Evolutionary conservation across 2,329 filamentous ascomycete species (phyloP).

Genomic region (Xylariales sp.): DNA sequence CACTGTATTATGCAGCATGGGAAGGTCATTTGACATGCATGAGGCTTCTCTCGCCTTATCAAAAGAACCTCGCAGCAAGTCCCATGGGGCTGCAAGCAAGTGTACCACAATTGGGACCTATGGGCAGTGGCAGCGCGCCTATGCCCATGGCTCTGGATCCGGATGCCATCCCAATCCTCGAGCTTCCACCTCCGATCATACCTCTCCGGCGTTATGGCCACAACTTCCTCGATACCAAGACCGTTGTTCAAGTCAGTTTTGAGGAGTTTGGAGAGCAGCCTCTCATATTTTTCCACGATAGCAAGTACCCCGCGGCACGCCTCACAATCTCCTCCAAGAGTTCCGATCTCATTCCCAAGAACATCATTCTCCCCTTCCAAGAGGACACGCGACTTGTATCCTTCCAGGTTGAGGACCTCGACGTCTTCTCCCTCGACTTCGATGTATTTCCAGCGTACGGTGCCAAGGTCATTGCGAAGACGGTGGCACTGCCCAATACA

Average conservation of each 20-base stretch:
- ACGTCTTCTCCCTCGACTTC: slow-evolving; percentile 91
- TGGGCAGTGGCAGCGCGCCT: slow-evolving; percentile 41
- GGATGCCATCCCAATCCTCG: slow-evolving; percentile 87
- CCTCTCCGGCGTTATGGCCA: slow-evolving; percentile 92
- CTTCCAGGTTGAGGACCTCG: slow-evolving; percentile 92
- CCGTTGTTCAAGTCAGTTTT: slow-evolving; percentile 89
- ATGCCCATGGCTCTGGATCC: slow-evolving; percentile 66
- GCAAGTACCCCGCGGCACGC: slow-evolving; percentile 91
- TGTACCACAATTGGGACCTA: slow-evolving; percentile 30
- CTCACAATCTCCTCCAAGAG: slow-evolving; percentile 95
- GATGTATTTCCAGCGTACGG: slow-evolving; percentile 97
- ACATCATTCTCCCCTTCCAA: slow-evolving; percentile 90
- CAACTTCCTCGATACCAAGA: slow-evolving; percentile 97
- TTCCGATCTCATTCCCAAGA: slow-evolving; percentile 93
- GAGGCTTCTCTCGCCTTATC: slow-evolving; percentile 69
- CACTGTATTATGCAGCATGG: slow-evolving; percentile 98
- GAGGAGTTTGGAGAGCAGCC: slow-evolving; percentile 70
- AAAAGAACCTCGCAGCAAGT: slow-evolving; percentile 37
- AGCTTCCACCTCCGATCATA: slow-evolving; percentile 92
- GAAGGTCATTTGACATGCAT: slow-evolving; percentile 95
- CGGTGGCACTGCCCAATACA: slow-evolving; percentile 81
- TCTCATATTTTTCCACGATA: slow-evolving; percentile 93
- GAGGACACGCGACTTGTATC: slow-evolving; percentile 92
- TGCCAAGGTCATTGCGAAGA: slow-evolving; percentile 95
- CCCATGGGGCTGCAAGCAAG: slow-evolving; percentile 38